Evolutionary conservation across 257 asterid genomes (phyloP), one percentile per base, ranked within the genome.

Genomic region (Fraxinus quadrangulata): DNA sequence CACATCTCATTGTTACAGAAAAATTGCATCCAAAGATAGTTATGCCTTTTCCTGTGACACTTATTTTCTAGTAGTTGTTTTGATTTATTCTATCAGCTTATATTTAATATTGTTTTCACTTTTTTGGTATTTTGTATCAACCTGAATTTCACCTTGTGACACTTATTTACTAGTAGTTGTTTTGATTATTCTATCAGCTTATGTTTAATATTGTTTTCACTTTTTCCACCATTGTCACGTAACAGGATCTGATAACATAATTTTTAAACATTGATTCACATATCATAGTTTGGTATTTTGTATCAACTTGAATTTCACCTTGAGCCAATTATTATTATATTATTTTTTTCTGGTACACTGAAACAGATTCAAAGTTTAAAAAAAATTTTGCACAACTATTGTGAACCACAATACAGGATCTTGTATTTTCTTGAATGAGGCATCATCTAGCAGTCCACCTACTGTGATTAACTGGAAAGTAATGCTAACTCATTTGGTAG

Each of bases 1-100:
- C 16, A 28, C 75, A 68, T 72, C 61, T 40, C 9, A 24, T 39
- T 77, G 71, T 21, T 56, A 6, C 28, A n/a, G 12, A 19, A 23
- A 40, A 56, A 19, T 59, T 59, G 67, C 14, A 54, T n/a, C 4
- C 67, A 59, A 59, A 59, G 1, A 30, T 73, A 45, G 24, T 40
- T 42, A 42, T 2, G 70, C 21, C 51, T 51, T 69, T 56, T 70
- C 30, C 19, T 67, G 10, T 61, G 70, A 68, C 28, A 37, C 42
- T 65, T 59, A 33, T 63, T 31, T 71, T 40, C 19, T 63, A 70
- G 59, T 71, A 24, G 47, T 67, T 51, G 5, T 31, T 31, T 51
- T 70, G 72, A 54, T 70, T 70, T 75, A 33, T 73, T 12, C 17
- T 72, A 61, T 72, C 12, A 56, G 24, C 67, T 33, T 76, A 23